Conservation (phyloP, 2,329 filamentous ascomycete species). For the Waltergamsia citrina region DNA sequence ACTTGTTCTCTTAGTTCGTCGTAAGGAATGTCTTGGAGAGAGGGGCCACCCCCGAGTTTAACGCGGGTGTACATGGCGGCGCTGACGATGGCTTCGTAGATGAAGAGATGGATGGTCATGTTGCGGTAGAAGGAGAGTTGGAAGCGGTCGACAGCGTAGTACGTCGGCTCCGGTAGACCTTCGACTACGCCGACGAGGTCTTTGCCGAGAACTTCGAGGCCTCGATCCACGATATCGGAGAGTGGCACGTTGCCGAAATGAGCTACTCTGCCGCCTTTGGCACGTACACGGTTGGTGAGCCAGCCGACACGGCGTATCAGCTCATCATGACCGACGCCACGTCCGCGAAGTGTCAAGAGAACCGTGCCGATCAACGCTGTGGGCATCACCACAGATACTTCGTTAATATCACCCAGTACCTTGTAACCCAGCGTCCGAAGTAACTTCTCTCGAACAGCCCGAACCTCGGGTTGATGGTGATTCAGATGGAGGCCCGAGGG, state of each 20-base stretch:
- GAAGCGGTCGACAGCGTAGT: conserved; percentile 90
- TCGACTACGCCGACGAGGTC: conserved; percentile 75
- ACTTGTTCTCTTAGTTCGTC: conserved; percentile 68
- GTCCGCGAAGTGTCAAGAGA: conserved; percentile 78
- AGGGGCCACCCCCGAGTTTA: conserved; percentile 80
- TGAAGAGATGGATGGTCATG: conserved; percentile 98
- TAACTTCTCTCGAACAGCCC: conserved; percentile 57
- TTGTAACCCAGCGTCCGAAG: conserved; percentile 84
- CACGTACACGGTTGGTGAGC: conserved; percentile 72
- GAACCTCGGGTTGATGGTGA: conserved; percentile 34
- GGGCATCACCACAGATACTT: conserved; percentile 95
- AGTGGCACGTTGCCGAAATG: conserved; percentile 81
- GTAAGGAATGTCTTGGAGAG: conserved; percentile 71
- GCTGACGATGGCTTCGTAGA: conserved; percentile 84
- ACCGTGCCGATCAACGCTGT: conserved; percentile 93
- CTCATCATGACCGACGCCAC: conserved; percentile 83
- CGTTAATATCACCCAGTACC: conserved; percentile 89
- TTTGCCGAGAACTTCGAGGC: conserved; percentile 82
- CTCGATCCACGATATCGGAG: conserved; percentile 75
- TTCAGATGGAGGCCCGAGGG: conserved; percentile 34
- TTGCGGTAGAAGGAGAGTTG: conserved; percentile 98
- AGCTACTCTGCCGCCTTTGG: conserved; percentile 84
- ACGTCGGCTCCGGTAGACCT: conserved; percentile 81
- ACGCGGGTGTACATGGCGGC: conserved; percentile 84
- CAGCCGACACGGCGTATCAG: conserved; percentile 81